Percentiles rank a stretch among this genome's conserved stretches.
These are phyloP conservation scores for Perilla frutescens DNA, from an alignment of 257 asterid genomes.

Conservation along the genomic window DNA sequence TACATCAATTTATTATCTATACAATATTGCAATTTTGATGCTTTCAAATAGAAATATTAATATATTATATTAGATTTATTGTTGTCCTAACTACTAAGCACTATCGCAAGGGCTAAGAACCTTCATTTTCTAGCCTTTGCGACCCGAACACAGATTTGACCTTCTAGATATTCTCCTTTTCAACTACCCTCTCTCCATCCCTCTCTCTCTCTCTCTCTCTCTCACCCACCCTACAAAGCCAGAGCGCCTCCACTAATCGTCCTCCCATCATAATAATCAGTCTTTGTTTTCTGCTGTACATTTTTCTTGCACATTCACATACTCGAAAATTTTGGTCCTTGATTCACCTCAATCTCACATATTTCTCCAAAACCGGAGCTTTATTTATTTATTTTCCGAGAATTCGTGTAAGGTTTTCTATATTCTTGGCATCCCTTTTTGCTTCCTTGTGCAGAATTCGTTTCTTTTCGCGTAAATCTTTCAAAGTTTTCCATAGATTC, in stretches of 20 bases:
- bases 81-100: background rate
- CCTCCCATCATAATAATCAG: too few species aligned
- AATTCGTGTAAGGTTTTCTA: slow-evolving; percentile 13
- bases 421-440: slow-evolving; percentile 32
- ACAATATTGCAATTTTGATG: background rate
- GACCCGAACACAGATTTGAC: slow-evolving; percentile 39
- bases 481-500: background rate
- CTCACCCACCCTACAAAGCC: slow-evolving; percentile 15
- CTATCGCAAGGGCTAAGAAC: background rate
- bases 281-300: background rate
- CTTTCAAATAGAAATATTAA: background rate
- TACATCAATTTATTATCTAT: background rate
- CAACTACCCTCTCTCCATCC: background rate
- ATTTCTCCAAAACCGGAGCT: background rate
- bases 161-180: slow-evolving; percentile 36
- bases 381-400: background rate
- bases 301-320: background rate
- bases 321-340: background rate
- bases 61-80: background rate
- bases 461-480: slow-evolving; percentile 1
- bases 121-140: slow-evolving; percentile 24
- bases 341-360: background rate
- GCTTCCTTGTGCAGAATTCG: background rate
- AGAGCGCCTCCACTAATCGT: background rate
- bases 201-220: background rate